A percentile compares a stretch with the other conserved stretches of the same genome.
These are phyloP conservation scores for Camellia japonica DNA, from an alignment of 148 eudicot genomes.

Conservation along the genomic window DNA sequence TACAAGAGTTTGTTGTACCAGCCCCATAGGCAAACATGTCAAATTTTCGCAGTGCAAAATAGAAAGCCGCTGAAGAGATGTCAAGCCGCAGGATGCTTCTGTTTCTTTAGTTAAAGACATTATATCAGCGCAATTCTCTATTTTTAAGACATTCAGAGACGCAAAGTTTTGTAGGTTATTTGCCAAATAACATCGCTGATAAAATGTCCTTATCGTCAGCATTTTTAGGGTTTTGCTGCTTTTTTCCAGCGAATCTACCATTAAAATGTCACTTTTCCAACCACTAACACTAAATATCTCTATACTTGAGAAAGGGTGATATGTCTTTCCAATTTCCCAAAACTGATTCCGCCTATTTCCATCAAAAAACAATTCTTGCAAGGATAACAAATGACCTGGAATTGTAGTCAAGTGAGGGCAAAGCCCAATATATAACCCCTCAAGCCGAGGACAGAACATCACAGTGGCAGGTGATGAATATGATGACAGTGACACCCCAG, in stretches of 20 bases:
- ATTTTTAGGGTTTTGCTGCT: background rate
- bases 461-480: too few relatives aligned
- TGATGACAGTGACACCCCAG: background rate
- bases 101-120: too few relatives aligned
- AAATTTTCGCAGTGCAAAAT: background rate
- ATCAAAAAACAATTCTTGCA: background rate
- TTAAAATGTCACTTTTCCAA: too few relatives aligned
- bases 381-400: background rate
- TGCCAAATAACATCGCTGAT: background rate
- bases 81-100: background rate
- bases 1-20: background rate
- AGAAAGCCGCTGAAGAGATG: background rate
- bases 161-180: background rate
- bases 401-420: background rate
- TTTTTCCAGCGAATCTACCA: background rate
- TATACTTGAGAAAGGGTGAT: background rate
- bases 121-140: background rate
- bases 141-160: background rate
- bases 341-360: too few relatives aligned
- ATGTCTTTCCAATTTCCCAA: background rate
- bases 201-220: background rate
- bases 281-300: background rate
- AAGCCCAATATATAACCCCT: background rate
- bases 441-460: background rate
- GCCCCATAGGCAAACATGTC: background rate